Evolutionary conservation across 345 rosid species (phyloP), one percentile per base, ranked within the genome.

Genomic region (Xanthoceras sorbifolium): DNA sequence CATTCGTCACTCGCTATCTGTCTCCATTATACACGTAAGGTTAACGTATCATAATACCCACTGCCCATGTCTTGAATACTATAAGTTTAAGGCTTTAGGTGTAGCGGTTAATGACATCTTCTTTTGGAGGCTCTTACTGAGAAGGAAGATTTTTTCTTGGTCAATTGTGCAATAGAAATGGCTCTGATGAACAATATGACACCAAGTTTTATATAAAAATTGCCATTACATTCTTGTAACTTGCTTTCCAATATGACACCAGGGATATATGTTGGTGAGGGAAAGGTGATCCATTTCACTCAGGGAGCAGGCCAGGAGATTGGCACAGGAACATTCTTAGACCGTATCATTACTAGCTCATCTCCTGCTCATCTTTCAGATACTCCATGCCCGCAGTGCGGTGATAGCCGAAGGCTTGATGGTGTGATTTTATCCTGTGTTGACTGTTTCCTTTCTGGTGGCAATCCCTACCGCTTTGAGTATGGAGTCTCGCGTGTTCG

Each of bases 231-330:
- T 28, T 67, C 28, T 73, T 55, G 22, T 69, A 60, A 65, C 26
- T 11, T 67, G 26, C 4, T 12, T 77, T 40, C 28, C 40, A 44
- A 9, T 69, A 40, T 78, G 12, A 40, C 17, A 3, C 54, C 73
- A 93, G 98, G 98, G 20, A 90, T 93, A 29, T 91, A 87, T 36
- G 22, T 82, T 22, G 97, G 94, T 0, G 90, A 90, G 22, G 93
- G 84, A 42, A 84, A 77, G 75, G 98, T 91, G 70, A 86, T 91
- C 26, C 97, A 91, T 78, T 93, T 91, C 83, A 93, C 98, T 62
- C 86, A 89, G 2, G 92, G 86, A 61, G 89, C 80, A 55, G 94
- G 94, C 18, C 87, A 81, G 0, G 97, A 93, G 76, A 83, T 82
- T n/a, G 89, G 92, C 81, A 88, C 89, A 0, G 94, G 94, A 36